phyloP scores from a whole-genome alignment of 2,329 filamentous ascomycete species.

The Verticillium zaregamsianum region DNA sequence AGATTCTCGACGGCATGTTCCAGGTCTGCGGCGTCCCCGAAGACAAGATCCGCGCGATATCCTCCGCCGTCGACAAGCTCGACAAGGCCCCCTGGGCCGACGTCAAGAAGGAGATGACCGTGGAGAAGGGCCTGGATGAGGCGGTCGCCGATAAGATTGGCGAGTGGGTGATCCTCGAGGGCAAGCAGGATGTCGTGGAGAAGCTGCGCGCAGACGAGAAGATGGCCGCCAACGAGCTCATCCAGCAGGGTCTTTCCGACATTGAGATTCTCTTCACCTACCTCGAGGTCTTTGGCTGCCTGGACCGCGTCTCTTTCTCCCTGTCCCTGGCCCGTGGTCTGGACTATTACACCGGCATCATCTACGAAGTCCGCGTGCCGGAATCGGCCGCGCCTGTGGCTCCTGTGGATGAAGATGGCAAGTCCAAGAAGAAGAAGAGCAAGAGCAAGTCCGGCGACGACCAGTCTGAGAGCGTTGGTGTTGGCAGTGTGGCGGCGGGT shows the following conservation, averaged over 20 bases:
- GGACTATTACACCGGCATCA: constrained; percentile 79
- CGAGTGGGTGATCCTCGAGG: constrained; percentile 75
- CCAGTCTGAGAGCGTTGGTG: constrained; percentile 69
- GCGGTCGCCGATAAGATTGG: constrained; percentile 84
- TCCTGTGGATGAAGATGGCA: constrained; percentile 27
- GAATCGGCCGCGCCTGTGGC: constrained; percentile 58
- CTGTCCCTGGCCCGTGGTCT: constrained; percentile 84
- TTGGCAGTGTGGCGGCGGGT: constrained; percentile 77
- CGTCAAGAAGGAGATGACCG: constrained; percentile 88
- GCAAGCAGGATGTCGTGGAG: constrained; percentile 68
- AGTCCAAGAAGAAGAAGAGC: constrained; percentile 37
- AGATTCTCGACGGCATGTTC: constrained; percentile 90
- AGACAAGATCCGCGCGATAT: constrained; percentile 85
- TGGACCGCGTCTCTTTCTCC: constrained; percentile 79
- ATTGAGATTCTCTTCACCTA: constrained; percentile 79
- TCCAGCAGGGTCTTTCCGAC: constrained; percentile 76
- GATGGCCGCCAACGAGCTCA: constrained; percentile 66
- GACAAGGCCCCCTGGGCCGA: constrained; percentile 91
- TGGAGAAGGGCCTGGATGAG: constrained; percentile 77
- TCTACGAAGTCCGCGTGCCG: constrained; percentile 85
- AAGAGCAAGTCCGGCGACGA: constrained; percentile 58
- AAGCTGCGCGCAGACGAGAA: constrained; percentile 63
- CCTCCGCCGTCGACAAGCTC: constrained; percentile 90
- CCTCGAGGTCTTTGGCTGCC: constrained; percentile 69
- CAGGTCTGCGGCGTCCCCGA: constrained; percentile 83